phyloP scores from a whole-genome alignment of 768 basidiomycete genomes.

The Ramaria rubella region DNA sequence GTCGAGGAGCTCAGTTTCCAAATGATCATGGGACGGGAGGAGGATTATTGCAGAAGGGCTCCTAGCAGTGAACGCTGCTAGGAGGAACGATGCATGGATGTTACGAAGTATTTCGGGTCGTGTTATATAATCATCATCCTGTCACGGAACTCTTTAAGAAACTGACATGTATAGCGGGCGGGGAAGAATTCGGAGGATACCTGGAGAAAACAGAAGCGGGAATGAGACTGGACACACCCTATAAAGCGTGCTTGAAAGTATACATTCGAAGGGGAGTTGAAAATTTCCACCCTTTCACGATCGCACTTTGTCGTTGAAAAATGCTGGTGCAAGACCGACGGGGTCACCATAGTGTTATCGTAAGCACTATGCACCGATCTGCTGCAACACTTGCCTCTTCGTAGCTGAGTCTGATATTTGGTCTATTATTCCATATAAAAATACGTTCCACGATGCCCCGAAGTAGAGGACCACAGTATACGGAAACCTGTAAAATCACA shows the following conservation, averaged over 20 bases:
- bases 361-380: not conserved
- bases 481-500: constrained; percentile 46
- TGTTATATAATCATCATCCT: constrained; percentile 69
- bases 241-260: constrained; percentile 60
- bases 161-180: not conserved
- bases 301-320: constrained; percentile 37
- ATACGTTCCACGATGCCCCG: constrained; percentile 42
- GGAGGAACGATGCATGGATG: constrained; percentile 37
- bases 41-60: constrained; percentile 37
- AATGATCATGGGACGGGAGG: constrained; percentile 54
- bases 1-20: constrained; percentile 46
- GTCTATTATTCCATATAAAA: constrained; percentile 60
- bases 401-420: constrained; percentile 29
- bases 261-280: constrained; percentile 50
- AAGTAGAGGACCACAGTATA: constrained; percentile 43
- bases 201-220: constrained; percentile 58
- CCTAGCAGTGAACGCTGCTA: not conserved
- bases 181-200: constrained; percentile 25
- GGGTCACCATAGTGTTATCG: not conserved
- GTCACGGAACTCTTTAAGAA: not conserved
- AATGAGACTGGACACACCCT: constrained; percentile 45
- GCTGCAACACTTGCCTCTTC: constrained; percentile 34
- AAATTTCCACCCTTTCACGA: constrained; percentile 38
- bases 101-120: constrained; percentile 48
- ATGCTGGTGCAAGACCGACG: constrained; percentile 7